These are phyloP conservation scores for Metschnikowia orientalis DNA, from an alignment of 805 yeast genomes.

Conservation along the genomic window DNA sequence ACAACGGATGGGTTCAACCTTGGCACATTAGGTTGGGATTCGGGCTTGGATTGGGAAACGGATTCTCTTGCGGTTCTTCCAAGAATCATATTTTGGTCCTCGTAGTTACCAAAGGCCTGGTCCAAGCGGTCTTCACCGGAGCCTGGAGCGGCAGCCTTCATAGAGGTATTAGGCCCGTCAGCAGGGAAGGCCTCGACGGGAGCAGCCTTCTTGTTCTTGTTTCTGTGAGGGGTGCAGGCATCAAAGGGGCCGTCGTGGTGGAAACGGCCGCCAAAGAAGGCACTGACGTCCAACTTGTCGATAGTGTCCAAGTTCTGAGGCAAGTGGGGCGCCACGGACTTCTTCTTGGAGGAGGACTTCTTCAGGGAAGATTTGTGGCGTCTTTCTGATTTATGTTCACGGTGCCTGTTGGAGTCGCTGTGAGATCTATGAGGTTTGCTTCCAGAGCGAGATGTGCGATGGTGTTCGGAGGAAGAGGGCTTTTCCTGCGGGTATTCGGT, in stretches of 20 bases:
- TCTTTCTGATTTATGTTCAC: conserved; percentile 12
- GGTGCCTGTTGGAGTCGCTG: conserved; percentile 16
- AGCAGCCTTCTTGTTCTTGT: conserved; percentile 67
- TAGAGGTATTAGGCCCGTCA: conserved; percentile 89
- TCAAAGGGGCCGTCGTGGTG: conserved; percentile 99
- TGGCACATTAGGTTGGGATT: conserved; percentile 30
- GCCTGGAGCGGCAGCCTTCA: conserved; percentile 60
- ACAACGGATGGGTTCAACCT: conserved; percentile 51
- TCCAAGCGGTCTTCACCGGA: conserved; percentile 52
- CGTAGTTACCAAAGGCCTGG: conserved; percentile 69
- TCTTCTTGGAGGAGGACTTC: conserved; percentile 37
- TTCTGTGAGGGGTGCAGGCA: conserved; percentile 96
- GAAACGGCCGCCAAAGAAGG: conserved; percentile 87
- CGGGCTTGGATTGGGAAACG: conserved; percentile 17
- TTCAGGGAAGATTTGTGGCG: conserved; percentile 17
- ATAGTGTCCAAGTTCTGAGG: conserved; percentile 85
- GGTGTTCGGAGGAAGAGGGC: conserved; percentile 12
- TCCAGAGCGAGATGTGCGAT: conserved; percentile 16
- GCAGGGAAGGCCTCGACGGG: conserved; percentile 95
- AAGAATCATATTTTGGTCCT: conserved; percentile 43
- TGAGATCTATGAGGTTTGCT: conserved; percentile 19
- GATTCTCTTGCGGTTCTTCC: conserved; percentile 21
- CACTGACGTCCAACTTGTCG: conserved; percentile 94
- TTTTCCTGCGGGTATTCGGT: conserved; percentile 56
- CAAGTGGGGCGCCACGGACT: conserved; percentile 43